phyloP scores from a whole-genome alignment of 2,329 filamentous ascomycete species.

The Leptographium lundbergii region DNA sequence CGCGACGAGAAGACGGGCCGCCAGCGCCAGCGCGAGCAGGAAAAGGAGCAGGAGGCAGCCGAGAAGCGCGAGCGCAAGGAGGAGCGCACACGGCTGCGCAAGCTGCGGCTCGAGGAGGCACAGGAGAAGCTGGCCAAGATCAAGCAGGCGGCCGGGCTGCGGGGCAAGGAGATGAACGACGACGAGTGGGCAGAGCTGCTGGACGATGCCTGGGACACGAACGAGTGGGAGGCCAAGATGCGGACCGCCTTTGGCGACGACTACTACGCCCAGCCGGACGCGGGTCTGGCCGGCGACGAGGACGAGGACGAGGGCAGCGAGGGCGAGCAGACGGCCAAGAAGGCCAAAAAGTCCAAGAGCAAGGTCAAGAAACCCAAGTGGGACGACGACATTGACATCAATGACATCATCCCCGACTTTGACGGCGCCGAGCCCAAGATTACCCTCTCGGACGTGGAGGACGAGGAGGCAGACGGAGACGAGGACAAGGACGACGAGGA shows the following conservation, averaged over 20 bases:
- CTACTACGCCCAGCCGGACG: slow-evolving; percentile 67
- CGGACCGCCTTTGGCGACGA: slow-evolving; percentile 73
- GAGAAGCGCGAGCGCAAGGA: slow-evolving; percentile 64
- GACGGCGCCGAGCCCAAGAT: slow-evolving; percentile 49
- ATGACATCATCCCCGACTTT: slow-evolving; percentile 79
- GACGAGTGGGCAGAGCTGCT: slow-evolving; percentile 78
- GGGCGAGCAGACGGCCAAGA: slow-evolving; percentile 36
- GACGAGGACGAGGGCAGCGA: slow-evolving; percentile 26
- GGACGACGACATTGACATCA: slow-evolving; percentile 97
- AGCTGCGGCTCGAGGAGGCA: slow-evolving; percentile 82
- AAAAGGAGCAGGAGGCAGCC: slow-evolving; percentile 64
- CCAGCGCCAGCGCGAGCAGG: slow-evolving; percentile 65
- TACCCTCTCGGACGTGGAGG: slow-evolving; percentile 41
- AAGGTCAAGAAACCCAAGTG: slow-evolving; percentile 73
- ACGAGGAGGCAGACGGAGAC: slow-evolving; percentile 21
- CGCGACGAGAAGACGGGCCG: slow-evolving; percentile 68
- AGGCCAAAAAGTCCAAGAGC: slow-evolving; percentile 36
- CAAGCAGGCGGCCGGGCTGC: slow-evolving; percentile 74
- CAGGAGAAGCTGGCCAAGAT: slow-evolving; percentile 80
- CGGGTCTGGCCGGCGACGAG: slow-evolving; percentile 32
- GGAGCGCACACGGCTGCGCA: slow-evolving; percentile 72
- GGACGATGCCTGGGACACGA: slow-evolving; percentile 78
- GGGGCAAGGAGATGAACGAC: slow-evolving; percentile 51
- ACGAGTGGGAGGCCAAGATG: slow-evolving; percentile 88
- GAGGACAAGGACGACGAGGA: slow-evolving; percentile 21